Conservation (phyloP, 345 rosid genomes). For the Excoecaria agallocha region DNA sequence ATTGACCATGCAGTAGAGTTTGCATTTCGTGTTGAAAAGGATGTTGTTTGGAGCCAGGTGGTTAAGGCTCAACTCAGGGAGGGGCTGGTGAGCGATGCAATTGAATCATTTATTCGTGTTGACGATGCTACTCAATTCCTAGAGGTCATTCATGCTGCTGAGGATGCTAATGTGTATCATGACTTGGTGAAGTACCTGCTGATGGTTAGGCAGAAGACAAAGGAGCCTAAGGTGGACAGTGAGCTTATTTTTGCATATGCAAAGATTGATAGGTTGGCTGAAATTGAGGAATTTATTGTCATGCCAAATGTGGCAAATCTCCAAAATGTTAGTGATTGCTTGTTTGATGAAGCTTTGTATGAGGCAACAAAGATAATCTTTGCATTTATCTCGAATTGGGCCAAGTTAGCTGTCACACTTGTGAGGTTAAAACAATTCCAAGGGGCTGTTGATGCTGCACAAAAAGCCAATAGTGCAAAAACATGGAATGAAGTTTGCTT, state of each 20-base stretch:
- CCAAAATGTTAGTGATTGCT: constrained; percentile 88
- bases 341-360: constrained; percentile 76
- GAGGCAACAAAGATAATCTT: constrained; percentile 96
- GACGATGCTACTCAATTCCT: constrained; percentile 80
- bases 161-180: constrained; percentile 77
- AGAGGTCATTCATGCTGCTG: constrained; percentile 71
- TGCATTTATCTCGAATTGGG: constrained; percentile 98
- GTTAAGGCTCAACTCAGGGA: constrained; percentile 92
- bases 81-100: constrained; percentile 94
- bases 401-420: constrained; percentile 88
- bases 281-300: constrained; percentile 91
- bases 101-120: constrained; percentile 94
- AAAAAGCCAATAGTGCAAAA: constrained; percentile 98
- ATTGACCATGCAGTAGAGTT: constrained; percentile 90
- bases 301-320: constrained; percentile 99
- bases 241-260: constrained; percentile 93
- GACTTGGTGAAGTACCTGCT: constrained; percentile 92
- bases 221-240: constrained; percentile 91
- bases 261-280: constrained; percentile 83
- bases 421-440: constrained; percentile 95
- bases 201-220: constrained; percentile 96
- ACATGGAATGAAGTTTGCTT: constrained; percentile 99
- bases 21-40: constrained; percentile 96
- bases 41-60: constrained; percentile 96
- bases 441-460: constrained; percentile 98